These are phyloP conservation scores for Hibiscus syriacus DNA, from an alignment of 345 rosid species.

Conservation along the genomic window DNA sequence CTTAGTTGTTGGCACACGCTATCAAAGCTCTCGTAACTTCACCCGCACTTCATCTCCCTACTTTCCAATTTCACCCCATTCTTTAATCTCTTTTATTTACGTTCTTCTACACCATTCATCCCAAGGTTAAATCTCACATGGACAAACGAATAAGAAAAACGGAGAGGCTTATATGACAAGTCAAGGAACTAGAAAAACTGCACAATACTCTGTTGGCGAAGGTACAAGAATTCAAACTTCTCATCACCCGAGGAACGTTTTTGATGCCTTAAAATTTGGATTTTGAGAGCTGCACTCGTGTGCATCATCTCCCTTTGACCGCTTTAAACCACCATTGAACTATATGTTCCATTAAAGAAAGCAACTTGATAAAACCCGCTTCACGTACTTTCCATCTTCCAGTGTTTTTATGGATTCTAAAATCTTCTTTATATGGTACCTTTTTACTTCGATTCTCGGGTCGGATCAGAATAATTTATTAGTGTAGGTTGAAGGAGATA, in stretches of 20 bases:
- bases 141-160: background rate
- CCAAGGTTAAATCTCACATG: background rate
- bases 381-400: background rate
- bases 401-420: slow-evolving; percentile 18
- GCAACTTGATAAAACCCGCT: background rate
- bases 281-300: slow-evolving; percentile 14
- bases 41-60: slow-evolving; percentile 36
- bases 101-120: background rate
- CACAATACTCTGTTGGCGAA: slow-evolving; percentile 1
- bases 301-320: slow-evolving; percentile 10
- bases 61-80: background rate
- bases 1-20: slow-evolving; percentile 20
- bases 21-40: slow-evolving; percentile 23
- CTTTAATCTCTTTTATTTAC: background rate
- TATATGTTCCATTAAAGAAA: background rate
- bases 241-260: slow-evolving; percentile 16
- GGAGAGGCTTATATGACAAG: background rate
- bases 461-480: no score
- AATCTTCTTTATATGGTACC: no score
- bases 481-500: slow-evolving; percentile 10
- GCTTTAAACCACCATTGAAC: no score
- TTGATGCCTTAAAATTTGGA: slow-evolving; percentile 17
- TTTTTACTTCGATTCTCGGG: slow-evolving; percentile 16
- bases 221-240: slow-evolving; percentile 17
- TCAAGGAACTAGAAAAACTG: background rate